phyloP scores from a whole-genome alignment of 805 yeast species.

The Ogataea polymorpha region DNA sequence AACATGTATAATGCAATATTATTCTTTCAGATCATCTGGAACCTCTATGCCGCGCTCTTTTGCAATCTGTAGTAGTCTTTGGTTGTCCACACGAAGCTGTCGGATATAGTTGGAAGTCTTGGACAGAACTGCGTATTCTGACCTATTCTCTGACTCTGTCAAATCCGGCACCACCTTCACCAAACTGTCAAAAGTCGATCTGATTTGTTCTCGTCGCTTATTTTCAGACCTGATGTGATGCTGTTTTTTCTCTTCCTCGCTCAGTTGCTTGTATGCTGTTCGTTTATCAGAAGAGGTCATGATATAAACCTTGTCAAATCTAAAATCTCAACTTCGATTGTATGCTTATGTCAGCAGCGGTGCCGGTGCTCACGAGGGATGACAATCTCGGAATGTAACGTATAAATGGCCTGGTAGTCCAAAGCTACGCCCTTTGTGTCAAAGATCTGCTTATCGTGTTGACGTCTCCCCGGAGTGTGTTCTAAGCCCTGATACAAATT shows the following conservation, averaged over 20 bases:
- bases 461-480: no score
- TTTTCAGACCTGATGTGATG: constrained; percentile 59
- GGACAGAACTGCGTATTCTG: constrained; percentile 72
- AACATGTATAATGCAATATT: not conserved
- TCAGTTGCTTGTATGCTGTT: constrained; percentile 18
- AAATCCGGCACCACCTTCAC: constrained; percentile 75
- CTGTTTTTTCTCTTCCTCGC: constrained; percentile 33
- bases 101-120: constrained; percentile 53
- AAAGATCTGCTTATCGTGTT: no score
- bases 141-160: constrained; percentile 65
- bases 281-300: constrained; percentile 9
- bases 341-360: not conserved
- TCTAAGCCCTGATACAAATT: no score
- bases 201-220: constrained; percentile 78
- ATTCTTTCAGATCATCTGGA: constrained; percentile 35
- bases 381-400: no score
- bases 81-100: constrained; percentile 49
- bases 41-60: constrained; percentile 35
- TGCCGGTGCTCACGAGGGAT: no score
- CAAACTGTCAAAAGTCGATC: constrained; percentile 75
- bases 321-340: no score
- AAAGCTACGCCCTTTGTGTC: no score
- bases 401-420: no score
- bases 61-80: constrained; percentile 40
- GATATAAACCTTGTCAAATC: not conserved